Percentiles rank a stretch among this genome's conserved stretches.
Conservation (phyloP, 495 filamentous ascomycete species). For the Tuber umbilicatum region DNA sequence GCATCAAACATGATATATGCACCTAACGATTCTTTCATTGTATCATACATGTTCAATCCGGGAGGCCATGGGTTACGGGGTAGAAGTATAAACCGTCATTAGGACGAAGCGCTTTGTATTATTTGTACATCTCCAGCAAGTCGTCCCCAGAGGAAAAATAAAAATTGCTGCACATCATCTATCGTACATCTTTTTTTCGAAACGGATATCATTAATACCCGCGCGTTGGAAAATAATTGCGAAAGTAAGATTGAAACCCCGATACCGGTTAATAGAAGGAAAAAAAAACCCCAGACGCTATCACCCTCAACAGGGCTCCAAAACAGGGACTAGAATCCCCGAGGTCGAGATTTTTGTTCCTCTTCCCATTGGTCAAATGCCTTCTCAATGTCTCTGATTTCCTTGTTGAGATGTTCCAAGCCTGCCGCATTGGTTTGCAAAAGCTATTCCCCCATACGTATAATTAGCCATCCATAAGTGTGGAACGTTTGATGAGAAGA, state of each 20-base stretch:
- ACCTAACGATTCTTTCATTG: background rate
- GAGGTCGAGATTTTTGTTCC: slow-evolving; percentile 45
- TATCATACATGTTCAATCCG: background rate
- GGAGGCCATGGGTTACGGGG: background rate
- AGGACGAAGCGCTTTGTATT: background rate
- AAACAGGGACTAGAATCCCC: slow-evolving; percentile 16
- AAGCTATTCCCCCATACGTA: slow-evolving; percentile 53
- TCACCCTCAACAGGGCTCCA: slow-evolving; percentile 8
- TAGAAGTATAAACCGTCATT: background rate
- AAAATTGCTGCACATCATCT: background rate
- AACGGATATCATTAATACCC: background rate
- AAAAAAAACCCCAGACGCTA: background rate
- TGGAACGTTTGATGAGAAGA: slow-evolving; percentile 7
- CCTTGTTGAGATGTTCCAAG: slow-evolving; percentile 73
- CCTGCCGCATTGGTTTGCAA: slow-evolving; percentile 85
- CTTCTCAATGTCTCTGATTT: slow-evolving; percentile 67
- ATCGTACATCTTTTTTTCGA: background rate
- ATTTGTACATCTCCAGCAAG: slow-evolving; percentile 7
- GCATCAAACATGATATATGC: background rate
- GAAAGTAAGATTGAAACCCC: background rate
- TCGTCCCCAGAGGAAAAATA: slow-evolving; percentile 4
- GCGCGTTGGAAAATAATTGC: background rate
- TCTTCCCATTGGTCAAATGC: slow-evolving; percentile 74
- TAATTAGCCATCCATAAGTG: slow-evolving; percentile 17
- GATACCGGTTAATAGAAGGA: background rate